Conservation (phyloP, 805 yeast species). For the Metschnikowia cerradonensis region DNA sequence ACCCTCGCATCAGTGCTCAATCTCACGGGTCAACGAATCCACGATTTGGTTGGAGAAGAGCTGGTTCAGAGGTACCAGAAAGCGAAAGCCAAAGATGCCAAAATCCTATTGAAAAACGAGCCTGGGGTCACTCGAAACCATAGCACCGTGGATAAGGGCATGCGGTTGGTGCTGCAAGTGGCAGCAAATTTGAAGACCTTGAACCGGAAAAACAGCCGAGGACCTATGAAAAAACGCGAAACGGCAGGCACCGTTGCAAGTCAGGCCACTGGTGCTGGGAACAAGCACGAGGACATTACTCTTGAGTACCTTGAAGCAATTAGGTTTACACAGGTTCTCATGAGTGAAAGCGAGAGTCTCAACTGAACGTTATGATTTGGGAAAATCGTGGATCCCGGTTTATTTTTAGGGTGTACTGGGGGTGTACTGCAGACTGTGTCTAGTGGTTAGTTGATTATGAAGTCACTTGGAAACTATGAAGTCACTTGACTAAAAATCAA, state of each 20-base stretch:
- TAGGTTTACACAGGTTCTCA: slow-evolving; percentile 2
- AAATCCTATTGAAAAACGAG: background rate
- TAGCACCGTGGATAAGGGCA: background rate
- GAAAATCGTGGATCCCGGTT: too few relatives aligned
- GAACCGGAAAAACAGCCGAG: background rate
- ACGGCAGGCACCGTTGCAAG: background rate
- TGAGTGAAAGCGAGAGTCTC: background rate
- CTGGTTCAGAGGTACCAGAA: background rate
- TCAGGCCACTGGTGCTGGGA: background rate
- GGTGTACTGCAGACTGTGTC: too few relatives aligned
- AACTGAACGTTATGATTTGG: background rate
- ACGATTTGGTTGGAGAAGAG: slow-evolving; percentile 1
- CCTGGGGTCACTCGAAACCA: background rate
- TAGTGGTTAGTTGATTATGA: too few relatives aligned
- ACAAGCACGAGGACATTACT: slow-evolving; percentile 10
- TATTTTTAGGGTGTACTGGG: too few relatives aligned
- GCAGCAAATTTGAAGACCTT: background rate
- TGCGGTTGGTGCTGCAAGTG: slow-evolving; percentile 1
- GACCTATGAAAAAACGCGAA: background rate
- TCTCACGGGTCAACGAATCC: background rate
- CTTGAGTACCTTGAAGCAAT: slow-evolving; percentile 8
- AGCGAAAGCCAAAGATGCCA: background rate
- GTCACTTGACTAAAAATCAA: too few relatives aligned
- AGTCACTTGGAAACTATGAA: too few relatives aligned
- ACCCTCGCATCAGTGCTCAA: background rate